These are phyloP conservation scores for Aspergillus ellipticus DNA, from an alignment of 495 filamentous ascomycete species.

Conservation along the genomic window DNA sequence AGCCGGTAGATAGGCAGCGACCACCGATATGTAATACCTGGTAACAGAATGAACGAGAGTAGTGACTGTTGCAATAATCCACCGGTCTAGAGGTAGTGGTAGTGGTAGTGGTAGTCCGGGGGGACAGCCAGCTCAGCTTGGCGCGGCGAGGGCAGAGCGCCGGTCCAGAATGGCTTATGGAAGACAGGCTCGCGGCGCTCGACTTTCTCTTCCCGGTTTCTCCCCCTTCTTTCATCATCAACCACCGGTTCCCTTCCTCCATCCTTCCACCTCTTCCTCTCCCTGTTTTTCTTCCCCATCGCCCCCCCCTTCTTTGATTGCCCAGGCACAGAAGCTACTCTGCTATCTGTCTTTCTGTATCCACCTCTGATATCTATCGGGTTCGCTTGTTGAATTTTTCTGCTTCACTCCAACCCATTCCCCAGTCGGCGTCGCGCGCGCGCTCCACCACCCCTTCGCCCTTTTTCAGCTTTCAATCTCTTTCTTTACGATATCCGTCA, in stretches of 20 bases:
- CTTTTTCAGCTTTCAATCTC: conserved; percentile 15
- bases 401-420: conserved; percentile 2
- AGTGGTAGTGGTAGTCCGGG: too few relatives aligned
- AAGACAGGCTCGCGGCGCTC: background rate
- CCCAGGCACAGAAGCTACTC: background rate
- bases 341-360: conserved; percentile 1
- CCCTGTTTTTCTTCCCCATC: conserved; percentile 7
- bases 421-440: conserved; percentile 14
- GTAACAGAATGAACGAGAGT: background rate
- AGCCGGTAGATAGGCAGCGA: background rate
- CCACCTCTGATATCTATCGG: background rate
- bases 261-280: conserved; percentile 12
- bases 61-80: too few relatives aligned
- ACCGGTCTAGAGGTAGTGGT: too few relatives aligned
- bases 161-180: conserved; percentile 1
- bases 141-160: background rate
- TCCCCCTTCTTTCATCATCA: conserved; percentile 28
- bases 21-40: background rate
- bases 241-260: conserved; percentile 12
- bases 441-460: conserved; percentile 5
- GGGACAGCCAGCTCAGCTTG: too few relatives aligned
- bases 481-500: conserved; percentile 20
- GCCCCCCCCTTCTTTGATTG: conserved; percentile 9
- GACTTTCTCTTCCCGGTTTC: conserved; percentile 9
- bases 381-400: conserved; percentile 13